Evolutionary conservation across 1,284 basidiomycete genomes (phyloP).

Genomic region (Rhodotorula mucilaginosa): DNA sequence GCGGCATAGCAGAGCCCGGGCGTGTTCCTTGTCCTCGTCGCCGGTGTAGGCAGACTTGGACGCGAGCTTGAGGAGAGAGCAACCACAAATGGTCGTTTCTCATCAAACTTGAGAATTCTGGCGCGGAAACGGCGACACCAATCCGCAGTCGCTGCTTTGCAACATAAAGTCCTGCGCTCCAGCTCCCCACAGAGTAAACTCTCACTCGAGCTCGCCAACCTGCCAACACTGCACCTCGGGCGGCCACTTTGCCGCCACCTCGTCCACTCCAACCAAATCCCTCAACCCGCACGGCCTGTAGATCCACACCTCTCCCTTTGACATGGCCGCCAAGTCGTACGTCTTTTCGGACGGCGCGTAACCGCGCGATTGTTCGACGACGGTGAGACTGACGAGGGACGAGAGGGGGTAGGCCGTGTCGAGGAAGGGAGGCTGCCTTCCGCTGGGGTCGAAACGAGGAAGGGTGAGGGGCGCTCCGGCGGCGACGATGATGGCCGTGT

Average conservation of each 20-base stretch:
- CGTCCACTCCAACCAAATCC: slow-evolving; percentile 29
- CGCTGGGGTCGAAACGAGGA: neutral
- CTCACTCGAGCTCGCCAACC: slow-evolving; percentile 26
- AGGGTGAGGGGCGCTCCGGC: neutral
- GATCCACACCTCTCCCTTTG: slow-evolving; percentile 45
- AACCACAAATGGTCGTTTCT: too few species aligned
- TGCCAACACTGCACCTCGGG: slow-evolving; percentile 22
- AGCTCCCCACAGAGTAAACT: too few species aligned
- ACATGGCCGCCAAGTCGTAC: slow-evolving; percentile 42
- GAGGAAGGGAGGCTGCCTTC: neutral
- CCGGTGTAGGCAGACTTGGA: too few species aligned
- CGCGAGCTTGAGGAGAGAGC: too few species aligned
- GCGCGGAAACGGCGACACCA: too few species aligned
- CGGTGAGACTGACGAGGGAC: slow-evolving; percentile 39
- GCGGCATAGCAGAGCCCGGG: neutral
- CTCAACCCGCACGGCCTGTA: slow-evolving; percentile 42
- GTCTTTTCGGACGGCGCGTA: slow-evolving; percentile 30
- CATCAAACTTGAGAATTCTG: too few species aligned
- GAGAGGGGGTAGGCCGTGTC: slow-evolving; percentile 27
- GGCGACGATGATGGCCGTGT: slow-evolving; percentile 43
- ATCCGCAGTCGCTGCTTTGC: too few species aligned
- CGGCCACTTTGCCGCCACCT: slow-evolving; percentile 37
- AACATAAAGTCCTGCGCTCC: too few species aligned
- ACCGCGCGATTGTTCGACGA: slow-evolving; percentile 45
- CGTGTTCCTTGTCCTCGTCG: too few species aligned